Conservation (phyloP, 2,329 filamentous ascomycete species). For the Penicillium frequentans region DNA sequence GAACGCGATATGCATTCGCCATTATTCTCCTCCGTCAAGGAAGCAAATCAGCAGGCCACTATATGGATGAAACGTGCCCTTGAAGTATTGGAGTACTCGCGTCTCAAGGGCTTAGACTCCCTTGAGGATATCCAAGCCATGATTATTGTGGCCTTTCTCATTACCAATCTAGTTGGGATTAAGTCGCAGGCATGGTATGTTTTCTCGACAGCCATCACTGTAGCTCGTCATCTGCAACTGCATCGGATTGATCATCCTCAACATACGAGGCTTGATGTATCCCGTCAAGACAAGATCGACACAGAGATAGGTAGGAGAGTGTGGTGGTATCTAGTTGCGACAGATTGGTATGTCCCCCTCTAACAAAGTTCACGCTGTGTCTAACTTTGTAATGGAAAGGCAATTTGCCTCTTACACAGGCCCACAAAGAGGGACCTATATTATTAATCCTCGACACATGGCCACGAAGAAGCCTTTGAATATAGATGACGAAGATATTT, state of each 20-base stretch:
- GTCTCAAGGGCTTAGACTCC: slow-evolving; percentile 20
- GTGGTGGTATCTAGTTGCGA: slow-evolving; percentile 43
- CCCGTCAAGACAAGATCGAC: slow-evolving; percentile 25
- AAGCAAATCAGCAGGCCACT: slow-evolving; percentile 28
- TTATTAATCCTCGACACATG: slow-evolving; percentile 40
- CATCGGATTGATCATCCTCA: slow-evolving; percentile 21
- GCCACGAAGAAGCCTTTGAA: slow-evolving; percentile 38
- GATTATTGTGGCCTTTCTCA: slow-evolving; percentile 35
- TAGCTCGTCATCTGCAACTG: slow-evolving; percentile 19
- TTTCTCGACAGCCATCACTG: slow-evolving; percentile 30
- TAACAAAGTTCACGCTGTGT: neutral
- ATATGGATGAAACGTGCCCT: slow-evolving; percentile 33
- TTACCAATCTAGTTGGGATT: slow-evolving; percentile 36
- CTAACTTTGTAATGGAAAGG: slow-evolving; percentile 2
- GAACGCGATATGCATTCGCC: slow-evolving; percentile 11
- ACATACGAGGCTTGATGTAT: slow-evolving; percentile 10
- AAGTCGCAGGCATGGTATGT: slow-evolving; percentile 34
- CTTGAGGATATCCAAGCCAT: slow-evolving; percentile 40
- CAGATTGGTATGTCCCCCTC: slow-evolving; percentile 34
- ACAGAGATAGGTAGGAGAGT: slow-evolving; percentile 40
- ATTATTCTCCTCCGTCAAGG: slow-evolving; percentile 18
- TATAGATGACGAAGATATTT: slow-evolving; percentile 36
- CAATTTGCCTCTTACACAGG: slow-evolving; percentile 37
- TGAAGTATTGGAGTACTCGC: slow-evolving; percentile 36
- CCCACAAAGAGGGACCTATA: slow-evolving; percentile 38